Base-by-base conservation (phyloP, 1,139 yeast genomes). In the Suhomyces choctaworum region DNA sequence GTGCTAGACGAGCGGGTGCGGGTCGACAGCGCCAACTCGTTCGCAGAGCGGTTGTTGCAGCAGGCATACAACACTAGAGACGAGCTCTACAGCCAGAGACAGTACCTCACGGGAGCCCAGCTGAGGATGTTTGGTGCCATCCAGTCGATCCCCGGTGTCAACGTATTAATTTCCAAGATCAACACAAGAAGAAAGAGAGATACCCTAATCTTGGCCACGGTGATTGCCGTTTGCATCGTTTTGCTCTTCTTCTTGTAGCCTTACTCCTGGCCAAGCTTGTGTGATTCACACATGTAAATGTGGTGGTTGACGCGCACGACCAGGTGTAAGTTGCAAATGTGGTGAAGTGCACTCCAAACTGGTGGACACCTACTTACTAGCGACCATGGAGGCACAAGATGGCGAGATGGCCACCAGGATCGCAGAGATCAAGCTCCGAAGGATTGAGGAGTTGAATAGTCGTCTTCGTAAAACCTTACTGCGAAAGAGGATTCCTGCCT, bases 51-150 rank as follows among this genome's bases (percentile, higher is more conserved):
- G 32, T 66, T 92, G 38, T 70, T 92, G 25, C 77, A 78, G 16
- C 94, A 85, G 55, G 98, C 97, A 0, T 83, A 80, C 60, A 85
- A 83, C 47, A 89, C 98, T 0, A 70, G 97, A 43, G 97, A 92
- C 44, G 95, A 86, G 53, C 74, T 92, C 37, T 51, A 75, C 36
- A 70, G 81, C 33, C 98, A 92, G 62, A 70, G 95, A 39, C 74
- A 73, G 28, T 61, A 76, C 10, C 65, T 92, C 35, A 69, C 72
- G 34, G 77, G 70, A 44, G 85, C 95, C 10, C 88, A 82, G 44
- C 71, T 77, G 43, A 70, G 78, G 40, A 66, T 90, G 43, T 66
- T 80, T 44, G 74, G 74, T 28, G 70, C 85, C 0, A 63, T 89
- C 30, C 79, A 76, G 48, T 59, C 74, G 31, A 75, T 92, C 27